Evolutionary conservation across 2,329 filamentous ascomycete genomes (phyloP), one percentile per base, ranked within the genome.

Genomic region (Drechmeria coniospora): DNA sequence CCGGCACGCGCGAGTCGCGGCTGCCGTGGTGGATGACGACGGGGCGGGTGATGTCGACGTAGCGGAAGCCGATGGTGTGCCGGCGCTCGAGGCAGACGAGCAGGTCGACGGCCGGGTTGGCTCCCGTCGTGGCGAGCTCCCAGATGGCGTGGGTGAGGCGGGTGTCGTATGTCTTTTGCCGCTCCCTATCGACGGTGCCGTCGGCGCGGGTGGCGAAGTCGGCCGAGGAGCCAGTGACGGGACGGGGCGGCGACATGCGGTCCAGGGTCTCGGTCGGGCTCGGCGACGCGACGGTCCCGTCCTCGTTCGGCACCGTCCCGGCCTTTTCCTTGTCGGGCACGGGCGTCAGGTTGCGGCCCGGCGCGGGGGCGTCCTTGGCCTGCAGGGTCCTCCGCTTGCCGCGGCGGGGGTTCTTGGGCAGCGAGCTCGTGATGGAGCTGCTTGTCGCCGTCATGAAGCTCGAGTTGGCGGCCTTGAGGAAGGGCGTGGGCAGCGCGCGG

Each of bases 21-120:
- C 74, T 82, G 21, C 90, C 90, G 49, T 98, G 90, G 45, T 94
- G 87, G 38, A 98, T 93, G 15, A 94, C 78, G 0, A 95, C 80
- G 0, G 82, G 72, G 7, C 84, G 72, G 5, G 79, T 92, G 39
- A 98, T 93, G 47, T 98, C 90, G 12, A 93, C 87, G 47, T 98
- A 98, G 27, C 86, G 74, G 57, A 98, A 98, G 0, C 90, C 90
- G 42, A 98, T 93, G 0, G 80, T 75, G 43, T 92, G 83, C 16
- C 81, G 71, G 14, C 90, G 74, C 52, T 98, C 90, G 2, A 98
- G 64, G 47, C 90, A 98, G 5, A 94, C 80, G 1, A 98, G 62
- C 12, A 98, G 59, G 50, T 98, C 90, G 0, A 92, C 82, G 1
- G 90, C 87, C 0, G 90, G 90, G 47, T 98, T 95, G 2, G 86